These are phyloP conservation scores for Bocquillonia castaneifolia DNA, from an alignment of 441 rosid species.

Conservation along the genomic window DNA sequence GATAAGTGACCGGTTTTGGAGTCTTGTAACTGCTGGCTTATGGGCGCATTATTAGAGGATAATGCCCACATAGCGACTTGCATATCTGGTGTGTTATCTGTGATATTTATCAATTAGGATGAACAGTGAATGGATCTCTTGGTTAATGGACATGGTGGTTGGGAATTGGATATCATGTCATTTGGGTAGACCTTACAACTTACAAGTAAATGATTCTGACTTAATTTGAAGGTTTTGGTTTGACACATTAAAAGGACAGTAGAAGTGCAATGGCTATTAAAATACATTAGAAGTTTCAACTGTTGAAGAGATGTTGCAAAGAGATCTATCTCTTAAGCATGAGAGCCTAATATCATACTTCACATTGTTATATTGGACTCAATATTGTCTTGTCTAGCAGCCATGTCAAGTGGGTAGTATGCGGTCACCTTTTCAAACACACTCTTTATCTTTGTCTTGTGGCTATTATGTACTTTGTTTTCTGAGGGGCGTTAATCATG, in stretches of 20 bases:
- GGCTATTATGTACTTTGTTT: neutral
- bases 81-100: constrained; percentile 17
- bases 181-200: constrained; percentile 20
- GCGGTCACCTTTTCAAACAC: neutral
- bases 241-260: constrained; percentile 6
- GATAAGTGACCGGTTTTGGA: constrained; percentile 29
- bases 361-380: constrained; percentile 17
- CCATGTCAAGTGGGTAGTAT: constrained; percentile 16
- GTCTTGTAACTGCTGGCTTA: constrained; percentile 18
- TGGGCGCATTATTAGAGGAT: constrained; percentile 17
- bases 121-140: constrained; percentile 4
- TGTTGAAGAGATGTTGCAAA: constrained; percentile 17
- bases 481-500: constrained; percentile 4
- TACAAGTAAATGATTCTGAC: constrained; percentile 1
- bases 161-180: constrained; percentile 16
- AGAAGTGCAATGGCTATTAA: neutral
- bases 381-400: constrained; percentile 3
- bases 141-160: constrained; percentile 14
- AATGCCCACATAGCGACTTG: constrained; percentile 12
- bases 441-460: neutral
- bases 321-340: constrained; percentile 8
- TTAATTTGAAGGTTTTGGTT: constrained; percentile 14
- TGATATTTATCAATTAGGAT: constrained; percentile 18
- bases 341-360: neutral
- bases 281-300: constrained; percentile 2